These are phyloP conservation scores for Trametes versicolor DNA, from an alignment of 1,284 basidiomycete species.

Conservation along the genomic window DNA sequence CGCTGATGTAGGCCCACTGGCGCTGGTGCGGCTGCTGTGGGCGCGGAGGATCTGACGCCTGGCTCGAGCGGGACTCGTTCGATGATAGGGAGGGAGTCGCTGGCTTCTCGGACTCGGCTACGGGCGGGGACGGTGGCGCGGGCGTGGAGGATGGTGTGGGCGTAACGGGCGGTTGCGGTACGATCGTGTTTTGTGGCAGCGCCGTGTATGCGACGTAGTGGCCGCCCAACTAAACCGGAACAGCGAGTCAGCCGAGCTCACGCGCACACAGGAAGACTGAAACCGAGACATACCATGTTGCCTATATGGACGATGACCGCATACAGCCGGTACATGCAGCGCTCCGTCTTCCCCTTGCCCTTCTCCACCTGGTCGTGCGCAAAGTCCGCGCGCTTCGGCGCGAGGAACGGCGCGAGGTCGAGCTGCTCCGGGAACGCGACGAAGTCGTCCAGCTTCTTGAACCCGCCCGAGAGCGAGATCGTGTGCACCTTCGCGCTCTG, in stretches of 20 bases:
- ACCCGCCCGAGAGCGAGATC: constrained; percentile 64
- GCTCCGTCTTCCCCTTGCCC: constrained; percentile 46
- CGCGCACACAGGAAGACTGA: constrained; percentile 16
- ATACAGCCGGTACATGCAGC: constrained; percentile 78
- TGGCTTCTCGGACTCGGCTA: constrained; percentile 31
- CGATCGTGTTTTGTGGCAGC: constrained; percentile 45
- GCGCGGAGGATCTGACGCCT: constrained; percentile 26
- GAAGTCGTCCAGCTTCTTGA: constrained; percentile 90
- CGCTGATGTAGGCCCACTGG: constrained; percentile 93
- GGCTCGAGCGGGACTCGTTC: constrained; percentile 20
- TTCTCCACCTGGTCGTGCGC: constrained; percentile 46
- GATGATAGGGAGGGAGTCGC: constrained; percentile 35
- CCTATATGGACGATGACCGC: constrained; percentile 94
- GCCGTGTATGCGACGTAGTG: constrained; percentile 88
- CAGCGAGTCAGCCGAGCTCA: constrained; percentile 20
- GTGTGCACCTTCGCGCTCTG: constrained; percentile 65
- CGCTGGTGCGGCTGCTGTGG: constrained; percentile 46
- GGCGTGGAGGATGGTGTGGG: background rate
- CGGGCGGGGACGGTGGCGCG: constrained; percentile 6
- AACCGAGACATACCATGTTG: constrained; percentile 72
- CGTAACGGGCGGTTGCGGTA: constrained; percentile 3
- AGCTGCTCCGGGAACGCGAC: constrained; percentile 89
- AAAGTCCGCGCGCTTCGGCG: constrained; percentile 82
- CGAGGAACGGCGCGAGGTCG: constrained; percentile 87
- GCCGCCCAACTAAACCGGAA: constrained; percentile 69